Percentiles rank a stretch among this genome's conserved stretches.
phyloP scores from a whole-genome alignment of 176 grass and related monocot genomes.

The Phoenix dactylifera region DNA sequence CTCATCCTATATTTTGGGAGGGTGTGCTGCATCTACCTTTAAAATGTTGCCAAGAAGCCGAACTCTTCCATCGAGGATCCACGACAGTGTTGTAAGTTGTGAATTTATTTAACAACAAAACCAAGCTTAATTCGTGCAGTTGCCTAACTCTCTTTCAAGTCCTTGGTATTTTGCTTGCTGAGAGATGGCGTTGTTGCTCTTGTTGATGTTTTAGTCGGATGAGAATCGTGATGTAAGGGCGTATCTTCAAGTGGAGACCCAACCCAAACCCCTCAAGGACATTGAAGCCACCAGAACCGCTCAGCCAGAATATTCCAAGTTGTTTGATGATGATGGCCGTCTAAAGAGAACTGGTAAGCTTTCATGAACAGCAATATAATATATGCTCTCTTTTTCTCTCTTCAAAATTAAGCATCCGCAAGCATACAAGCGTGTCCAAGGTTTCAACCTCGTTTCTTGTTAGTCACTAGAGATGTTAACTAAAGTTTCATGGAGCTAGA shows the following conservation, averaged over 20 bases:
- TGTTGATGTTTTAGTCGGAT: constrained; percentile 23
- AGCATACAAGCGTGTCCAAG: no score
- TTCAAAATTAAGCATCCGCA: no score
- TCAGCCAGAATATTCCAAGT: constrained; percentile 16
- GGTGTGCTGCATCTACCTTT: not conserved
- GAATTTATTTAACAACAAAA: no score
- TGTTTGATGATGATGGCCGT: constrained; percentile 44
- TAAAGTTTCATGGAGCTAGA: no score
- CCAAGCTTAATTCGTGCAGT: no score
- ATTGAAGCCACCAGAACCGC: not conserved
- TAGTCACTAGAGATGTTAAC: no score
- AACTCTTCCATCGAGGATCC: constrained; percentile 54
- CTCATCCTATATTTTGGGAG: no score
- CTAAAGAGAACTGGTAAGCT: constrained; percentile 32
- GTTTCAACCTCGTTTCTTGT: no score
- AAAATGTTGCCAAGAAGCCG: constrained; percentile 56
- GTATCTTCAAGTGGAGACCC: constrained; percentile 49
- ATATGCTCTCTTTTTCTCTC: no score
- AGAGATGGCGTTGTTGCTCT: not conserved
- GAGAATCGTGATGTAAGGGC: constrained; percentile 31
- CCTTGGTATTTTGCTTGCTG: not conserved
- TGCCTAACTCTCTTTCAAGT: not conserved
- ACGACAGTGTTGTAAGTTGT: constrained; percentile 36
- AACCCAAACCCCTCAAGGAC: constrained; percentile 14
- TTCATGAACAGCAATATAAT: no score